These are phyloP conservation scores for Nakazawaea ambrosiae DNA, from an alignment of 805 yeast species.

Conservation along the genomic window DNA sequence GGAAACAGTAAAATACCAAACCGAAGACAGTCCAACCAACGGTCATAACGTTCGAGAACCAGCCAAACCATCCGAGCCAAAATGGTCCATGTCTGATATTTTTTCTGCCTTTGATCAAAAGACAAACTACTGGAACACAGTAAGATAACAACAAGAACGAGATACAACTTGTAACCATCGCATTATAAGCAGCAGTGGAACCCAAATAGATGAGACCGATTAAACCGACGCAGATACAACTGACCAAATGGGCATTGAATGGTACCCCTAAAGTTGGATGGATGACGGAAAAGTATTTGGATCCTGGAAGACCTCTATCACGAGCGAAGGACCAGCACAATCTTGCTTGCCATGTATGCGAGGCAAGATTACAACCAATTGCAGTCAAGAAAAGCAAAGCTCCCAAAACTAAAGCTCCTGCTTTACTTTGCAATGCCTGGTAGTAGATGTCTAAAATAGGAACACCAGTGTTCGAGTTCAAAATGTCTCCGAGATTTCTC, in stretches of 20 bases:
- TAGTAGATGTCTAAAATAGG: constrained; percentile 59
- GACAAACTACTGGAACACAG: constrained; percentile 44
- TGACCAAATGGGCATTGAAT: constrained; percentile 49
- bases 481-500: constrained; percentile 41
- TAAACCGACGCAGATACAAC: constrained; percentile 43
- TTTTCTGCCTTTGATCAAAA: constrained; percentile 41
- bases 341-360: constrained; percentile 65
- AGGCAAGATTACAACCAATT: constrained; percentile 50
- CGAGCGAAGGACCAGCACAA: constrained; percentile 63
- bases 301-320: constrained; percentile 55
- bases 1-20: constrained; percentile 56
- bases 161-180: constrained; percentile 56
- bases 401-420: constrained; percentile 49
- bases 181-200: constrained; percentile 60
- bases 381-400: constrained; percentile 45
- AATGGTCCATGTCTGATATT: constrained; percentile 57
- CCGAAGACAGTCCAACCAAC: constrained; percentile 54
- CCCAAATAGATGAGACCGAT: constrained; percentile 60
- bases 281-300: constrained; percentile 42
- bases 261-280: constrained; percentile 46
- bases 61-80: constrained; percentile 55
- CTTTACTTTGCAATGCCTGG: constrained; percentile 46
- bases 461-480: constrained; percentile 45
- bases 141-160: constrained; percentile 53
- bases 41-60: constrained; percentile 41